These are phyloP conservation scores for Neckera pumila DNA, from an alignment of 225 moss, liverwort and hornwort species.

Conservation along the genomic window DNA sequence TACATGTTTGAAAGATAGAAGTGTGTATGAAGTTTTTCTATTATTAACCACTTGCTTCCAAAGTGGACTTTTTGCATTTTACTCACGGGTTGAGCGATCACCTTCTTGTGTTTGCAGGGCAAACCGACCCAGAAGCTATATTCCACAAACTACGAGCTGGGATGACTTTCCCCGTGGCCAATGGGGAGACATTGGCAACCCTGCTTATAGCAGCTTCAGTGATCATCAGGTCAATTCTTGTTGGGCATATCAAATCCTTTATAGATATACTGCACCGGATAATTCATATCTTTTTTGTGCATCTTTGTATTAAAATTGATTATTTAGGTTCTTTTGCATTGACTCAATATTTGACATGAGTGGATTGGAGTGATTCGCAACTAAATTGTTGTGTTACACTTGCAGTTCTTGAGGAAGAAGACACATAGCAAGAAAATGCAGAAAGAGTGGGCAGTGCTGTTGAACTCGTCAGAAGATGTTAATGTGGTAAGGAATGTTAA, in stretches of 20 bases:
- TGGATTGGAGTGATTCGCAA: background rate
- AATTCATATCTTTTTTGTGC: background rate
- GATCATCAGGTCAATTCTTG: conserved; percentile 66
- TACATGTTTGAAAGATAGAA: background rate
- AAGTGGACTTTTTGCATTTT: background rate
- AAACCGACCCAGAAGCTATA: conserved; percentile 84
- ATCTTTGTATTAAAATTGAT: background rate
- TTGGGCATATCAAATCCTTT: background rate
- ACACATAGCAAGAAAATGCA: conserved; percentile 70
- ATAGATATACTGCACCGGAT: background rate
- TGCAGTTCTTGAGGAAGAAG: conserved; percentile 74
- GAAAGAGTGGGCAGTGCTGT: conserved; percentile 69
- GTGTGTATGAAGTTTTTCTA: background rate
- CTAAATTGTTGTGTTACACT: background rate
- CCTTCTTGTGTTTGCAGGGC: conserved; percentile 35
- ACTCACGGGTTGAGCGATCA: background rate
- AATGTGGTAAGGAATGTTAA: conserved; percentile 28
- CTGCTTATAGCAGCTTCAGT: conserved; percentile 76
- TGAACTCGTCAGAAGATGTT: conserved; percentile 50
- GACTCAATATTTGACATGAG: background rate
- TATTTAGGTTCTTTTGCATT: background rate
- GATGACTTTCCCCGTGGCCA: conserved; percentile 82
- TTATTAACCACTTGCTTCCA: background rate
- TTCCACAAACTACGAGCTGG: conserved; percentile 75
- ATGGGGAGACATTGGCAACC: conserved; percentile 78